These are phyloP conservation scores for Backusella tarrabulga DNA, from an alignment of 192 early-diverging fungal genomes.

Conservation along the genomic window DNA sequence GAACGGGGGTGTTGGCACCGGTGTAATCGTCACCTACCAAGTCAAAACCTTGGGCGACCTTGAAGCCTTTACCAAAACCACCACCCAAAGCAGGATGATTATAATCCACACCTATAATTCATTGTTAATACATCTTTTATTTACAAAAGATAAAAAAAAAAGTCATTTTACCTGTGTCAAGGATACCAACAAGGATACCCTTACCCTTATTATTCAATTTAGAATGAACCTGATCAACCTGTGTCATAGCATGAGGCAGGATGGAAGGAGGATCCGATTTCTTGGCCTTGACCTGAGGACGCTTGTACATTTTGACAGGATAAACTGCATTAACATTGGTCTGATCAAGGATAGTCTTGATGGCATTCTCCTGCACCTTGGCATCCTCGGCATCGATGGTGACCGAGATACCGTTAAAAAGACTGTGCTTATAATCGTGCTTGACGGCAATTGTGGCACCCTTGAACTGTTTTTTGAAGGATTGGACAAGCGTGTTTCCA, in stretches of 20 bases:
- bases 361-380: background rate
- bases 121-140: background rate
- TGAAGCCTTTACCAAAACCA: conserved; percentile 61
- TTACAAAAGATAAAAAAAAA: background rate
- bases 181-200: conserved; percentile 64
- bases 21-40: conserved; percentile 59
- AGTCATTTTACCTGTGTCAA: conserved; percentile 54
- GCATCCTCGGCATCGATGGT: background rate
- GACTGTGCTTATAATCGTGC: conserved; percentile 12
- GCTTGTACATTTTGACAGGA: conserved; percentile 14
- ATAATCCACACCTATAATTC: conserved; percentile 50
- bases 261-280: conserved; percentile 3
- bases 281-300: conserved; percentile 10
- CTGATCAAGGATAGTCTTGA: conserved; percentile 7
- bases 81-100: conserved; percentile 64
- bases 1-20: conserved; percentile 5
- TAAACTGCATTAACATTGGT: conserved; percentile 16
- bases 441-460: conserved; percentile 1
- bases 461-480: background rate
- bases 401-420: conserved; percentile 28
- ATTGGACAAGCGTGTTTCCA: background rate
- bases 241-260: conserved; percentile 49
- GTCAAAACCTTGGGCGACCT: conserved; percentile 60
- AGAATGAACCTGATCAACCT: conserved; percentile 50
- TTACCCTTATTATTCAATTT: conserved; percentile 57